These are phyloP conservation scores for Diplogelasinospora grovesii DNA, from an alignment of 495 filamentous ascomycete genomes.

Conservation along the genomic window DNA sequence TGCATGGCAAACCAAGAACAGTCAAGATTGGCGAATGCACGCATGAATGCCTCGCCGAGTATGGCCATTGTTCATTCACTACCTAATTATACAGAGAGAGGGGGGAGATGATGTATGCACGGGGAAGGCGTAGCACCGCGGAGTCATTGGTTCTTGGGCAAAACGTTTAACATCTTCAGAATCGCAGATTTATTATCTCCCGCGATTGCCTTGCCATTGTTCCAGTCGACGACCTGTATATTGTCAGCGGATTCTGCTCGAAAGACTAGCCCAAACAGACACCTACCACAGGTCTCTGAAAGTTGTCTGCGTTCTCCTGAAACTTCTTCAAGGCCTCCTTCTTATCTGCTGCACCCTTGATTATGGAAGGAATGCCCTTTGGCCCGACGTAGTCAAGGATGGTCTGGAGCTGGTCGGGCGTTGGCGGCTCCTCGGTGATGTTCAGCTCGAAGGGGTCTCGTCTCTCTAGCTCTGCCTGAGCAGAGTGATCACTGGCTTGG, in stretches of 20 bases:
- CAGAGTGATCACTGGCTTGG: slow-evolving; percentile 54
- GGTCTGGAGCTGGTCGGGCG: slow-evolving; percentile 72
- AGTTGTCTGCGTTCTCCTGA: slow-evolving; percentile 48
- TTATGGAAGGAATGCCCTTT: slow-evolving; percentile 48
- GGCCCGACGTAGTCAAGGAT: slow-evolving; percentile 79
- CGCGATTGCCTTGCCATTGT: slow-evolving; percentile 71
- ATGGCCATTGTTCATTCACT: background rate
- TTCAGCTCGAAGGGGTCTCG: slow-evolving; percentile 72
- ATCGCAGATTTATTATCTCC: slow-evolving; percentile 81
- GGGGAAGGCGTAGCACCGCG: background rate
- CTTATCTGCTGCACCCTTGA: slow-evolving; percentile 63
- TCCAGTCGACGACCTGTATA: slow-evolving; percentile 81
- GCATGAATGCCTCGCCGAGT: too few species aligned
- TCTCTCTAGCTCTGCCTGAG: slow-evolving; percentile 40
- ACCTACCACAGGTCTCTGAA: slow-evolving; percentile 67
- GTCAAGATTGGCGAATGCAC: too few species aligned
- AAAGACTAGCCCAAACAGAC: background rate
- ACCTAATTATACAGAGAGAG: slow-evolving; percentile 5
- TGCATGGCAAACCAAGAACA: too few species aligned
- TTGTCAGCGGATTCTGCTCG: background rate
- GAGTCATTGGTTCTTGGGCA: slow-evolving; percentile 47
- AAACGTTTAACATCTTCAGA: slow-evolving; percentile 59
- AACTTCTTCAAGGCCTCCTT: slow-evolving; percentile 74
- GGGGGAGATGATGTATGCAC: slow-evolving; percentile 3
- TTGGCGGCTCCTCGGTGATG: slow-evolving; percentile 74